Base-by-base conservation (phyloP, 306 rosid genomes). In the Biancaea sappan region DNA sequence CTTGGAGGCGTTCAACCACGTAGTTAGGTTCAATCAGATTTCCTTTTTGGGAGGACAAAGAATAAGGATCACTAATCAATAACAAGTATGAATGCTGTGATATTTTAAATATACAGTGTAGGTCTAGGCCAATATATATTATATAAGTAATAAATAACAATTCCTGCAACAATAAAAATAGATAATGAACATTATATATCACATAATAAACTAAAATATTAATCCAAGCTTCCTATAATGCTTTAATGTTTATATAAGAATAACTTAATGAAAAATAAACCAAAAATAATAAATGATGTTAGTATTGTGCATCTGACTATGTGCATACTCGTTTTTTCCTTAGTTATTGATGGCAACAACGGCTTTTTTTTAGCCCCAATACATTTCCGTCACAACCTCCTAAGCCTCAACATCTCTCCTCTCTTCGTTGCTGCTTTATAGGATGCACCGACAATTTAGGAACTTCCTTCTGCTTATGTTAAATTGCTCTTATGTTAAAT, bases 1-100 rank as follows among this genome's bases (percentile, higher is more conserved):
- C 24, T 37, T 46, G 52, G 63, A 75, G 54, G 48, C 7, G 52
- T 58, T n/a, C 59, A 40, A 58, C 62, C 53, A 32, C 28, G 43
- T 76, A 38, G 63, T 29, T 57, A 26, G 56, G 11, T 66, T 66
- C 8, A 66, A 25, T 24, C 52, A 25, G 5, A 11, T 26, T 9
- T 22, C 53, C 35, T 41, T 63, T 26, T 10, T 38, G 21, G 51
- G 40, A 13, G 34, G 51, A 38, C 35, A 16, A 29, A 25, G 51
- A 38, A 63, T 13, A 22, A 22, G 21, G 8, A 25, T 26, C 13
- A 58, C 37, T 28, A 1, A 40, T 40, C 46, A 14, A 13, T 47
- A 16, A 47, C 53, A 16, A n/a, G 8, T 58, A 28, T 29, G 41
- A 29, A 26, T 15, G 22, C 18, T 54, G 11, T 28, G 11, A 40